Evolutionary conservation across 805 yeast genomes (phyloP).

Genomic region (Wickerhamiella vanderwaltii): DNA sequence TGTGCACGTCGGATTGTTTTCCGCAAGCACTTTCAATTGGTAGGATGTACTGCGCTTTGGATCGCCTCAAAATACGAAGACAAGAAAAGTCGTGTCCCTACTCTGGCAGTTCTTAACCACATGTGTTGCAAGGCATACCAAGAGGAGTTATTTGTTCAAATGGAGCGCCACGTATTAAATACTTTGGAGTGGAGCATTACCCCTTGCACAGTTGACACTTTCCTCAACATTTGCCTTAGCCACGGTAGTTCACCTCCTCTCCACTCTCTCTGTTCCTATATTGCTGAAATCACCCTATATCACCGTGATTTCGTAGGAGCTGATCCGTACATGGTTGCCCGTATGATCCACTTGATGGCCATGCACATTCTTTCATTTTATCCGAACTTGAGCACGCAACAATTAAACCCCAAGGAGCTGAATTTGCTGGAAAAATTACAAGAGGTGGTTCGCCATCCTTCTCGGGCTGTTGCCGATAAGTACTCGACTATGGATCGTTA

Average conservation of each 20-base stretch:
- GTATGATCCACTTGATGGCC: constrained; percentile 26
- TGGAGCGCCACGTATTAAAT: constrained; percentile 60
- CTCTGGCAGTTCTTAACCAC: constrained; percentile 53
- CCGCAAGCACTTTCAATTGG: constrained; percentile 73
- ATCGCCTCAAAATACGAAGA: constrained; percentile 70
- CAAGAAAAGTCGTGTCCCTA: constrained; percentile 61
- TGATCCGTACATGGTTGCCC: constrained; percentile 25
- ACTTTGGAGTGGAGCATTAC: constrained; percentile 58
- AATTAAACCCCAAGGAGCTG: constrained; percentile 18
- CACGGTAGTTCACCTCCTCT: constrained; percentile 23
- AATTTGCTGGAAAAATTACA: constrained; percentile 27
- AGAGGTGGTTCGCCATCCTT: constrained; percentile 28
- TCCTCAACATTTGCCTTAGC: constrained; percentile 21
- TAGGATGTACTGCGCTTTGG: constrained; percentile 88
- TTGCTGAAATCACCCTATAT: constrained; percentile 29
- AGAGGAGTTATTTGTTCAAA: constrained; percentile 49
- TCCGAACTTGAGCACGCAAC: constrained; percentile 11
- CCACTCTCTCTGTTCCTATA: constrained; percentile 24
- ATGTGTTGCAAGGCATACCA: constrained; percentile 54
- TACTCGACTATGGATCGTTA: constrained; percentile 26
- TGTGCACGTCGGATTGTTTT: constrained; percentile 76
- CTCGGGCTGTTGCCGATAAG: constrained; percentile 30
- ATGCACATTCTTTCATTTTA: constrained; percentile 20
- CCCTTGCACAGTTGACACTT: constrained; percentile 45
- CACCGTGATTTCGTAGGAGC: constrained; percentile 27